A percentile compares a stretch with the other conserved stretches of the same genome.
phyloP scores from a whole-genome alignment of 345 rosid species.

The Ailanthus altissimus region DNA sequence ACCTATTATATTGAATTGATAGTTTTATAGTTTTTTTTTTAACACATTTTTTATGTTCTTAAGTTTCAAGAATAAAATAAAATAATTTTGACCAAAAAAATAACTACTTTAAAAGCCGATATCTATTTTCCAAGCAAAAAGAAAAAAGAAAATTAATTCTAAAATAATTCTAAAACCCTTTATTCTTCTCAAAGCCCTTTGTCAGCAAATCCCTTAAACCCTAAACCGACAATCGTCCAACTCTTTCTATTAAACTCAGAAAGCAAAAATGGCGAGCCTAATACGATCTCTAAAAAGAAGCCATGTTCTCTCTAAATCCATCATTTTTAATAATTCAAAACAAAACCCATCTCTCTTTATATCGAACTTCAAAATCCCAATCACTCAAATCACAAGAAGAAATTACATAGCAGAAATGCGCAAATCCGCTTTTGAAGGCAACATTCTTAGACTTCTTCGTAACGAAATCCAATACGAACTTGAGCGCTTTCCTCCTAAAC shows the following conservation, averaged over 20 bases:
- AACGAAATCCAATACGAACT: conserved; percentile 72
- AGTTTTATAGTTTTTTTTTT: too few species aligned
- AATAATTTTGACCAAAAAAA: too few species aligned
- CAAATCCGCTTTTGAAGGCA: conserved; percentile 70
- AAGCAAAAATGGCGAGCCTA: conserved; percentile 5
- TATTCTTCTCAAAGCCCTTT: background rate
- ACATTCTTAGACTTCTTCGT: conserved; percentile 60
- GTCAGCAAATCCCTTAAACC: conserved; percentile 3
- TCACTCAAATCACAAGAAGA: conserved; percentile 35
- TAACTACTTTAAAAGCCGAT: too few species aligned
- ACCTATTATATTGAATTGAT: too few species aligned
- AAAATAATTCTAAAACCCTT: background rate
- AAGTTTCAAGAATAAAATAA: too few species aligned
- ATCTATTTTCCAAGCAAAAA: too few species aligned
- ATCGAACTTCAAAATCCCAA: background rate
- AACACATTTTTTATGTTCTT: too few species aligned
- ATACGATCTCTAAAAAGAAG: background rate
- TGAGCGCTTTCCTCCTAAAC: conserved; percentile 48
- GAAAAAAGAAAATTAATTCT: too few species aligned
- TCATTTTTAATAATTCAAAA: background rate
- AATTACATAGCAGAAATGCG: conserved; percentile 70
- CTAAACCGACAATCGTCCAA: background rate
- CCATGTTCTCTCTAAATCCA: conserved; percentile 10
- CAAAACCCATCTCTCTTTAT: background rate
- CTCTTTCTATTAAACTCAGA: background rate